Percentiles rank a stretch among this genome's conserved stretches.
Evolutionary conservation across 129 eudicot species (phyloP).

Genomic region (Ambrosia artemisiifolia): DNA sequence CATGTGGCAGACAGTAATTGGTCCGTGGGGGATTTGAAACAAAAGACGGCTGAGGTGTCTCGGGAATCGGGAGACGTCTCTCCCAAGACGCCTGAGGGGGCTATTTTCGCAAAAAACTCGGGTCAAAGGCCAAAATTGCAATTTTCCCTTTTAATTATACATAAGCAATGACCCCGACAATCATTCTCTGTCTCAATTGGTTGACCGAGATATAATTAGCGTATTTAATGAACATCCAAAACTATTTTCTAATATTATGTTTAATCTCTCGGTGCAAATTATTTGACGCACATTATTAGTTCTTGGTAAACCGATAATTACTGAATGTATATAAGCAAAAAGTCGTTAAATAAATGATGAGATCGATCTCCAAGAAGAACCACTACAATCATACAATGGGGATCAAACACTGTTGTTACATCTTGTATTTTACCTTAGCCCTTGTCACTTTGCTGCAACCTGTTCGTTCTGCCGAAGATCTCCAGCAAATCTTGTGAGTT

Average conservation of each 20-base stretch:
- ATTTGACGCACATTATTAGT: background rate
- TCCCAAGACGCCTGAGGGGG: too few species aligned
- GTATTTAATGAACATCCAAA: too few species aligned
- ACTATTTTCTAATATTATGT: too few species aligned
- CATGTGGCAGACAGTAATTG: too few species aligned
- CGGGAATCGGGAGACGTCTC: too few species aligned
- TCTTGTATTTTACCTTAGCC: background rate
- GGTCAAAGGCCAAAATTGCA: too few species aligned
- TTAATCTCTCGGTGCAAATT: background rate
- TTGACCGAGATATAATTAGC: background rate
- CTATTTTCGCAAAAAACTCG: too few species aligned
- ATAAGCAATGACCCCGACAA: background rate
- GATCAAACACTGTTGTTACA: background rate
- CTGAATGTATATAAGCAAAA: background rate
- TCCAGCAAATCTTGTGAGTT: background rate
- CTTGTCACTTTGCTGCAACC: background rate
- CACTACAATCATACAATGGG: constrained; percentile 19
- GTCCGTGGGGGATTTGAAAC: too few species aligned
- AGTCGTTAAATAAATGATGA: background rate
- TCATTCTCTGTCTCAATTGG: background rate
- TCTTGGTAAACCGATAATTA: constrained; percentile 16
- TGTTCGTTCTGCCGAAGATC: background rate
- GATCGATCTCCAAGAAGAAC: background rate
- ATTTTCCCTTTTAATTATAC: background rate
- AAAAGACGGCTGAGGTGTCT: too few species aligned